A percentile compares a stretch with the other conserved stretches of the same genome.
phyloP scores from a whole-genome alignment of 805 yeast genomes.

The Saccharomycopsis schoenii region DNA sequence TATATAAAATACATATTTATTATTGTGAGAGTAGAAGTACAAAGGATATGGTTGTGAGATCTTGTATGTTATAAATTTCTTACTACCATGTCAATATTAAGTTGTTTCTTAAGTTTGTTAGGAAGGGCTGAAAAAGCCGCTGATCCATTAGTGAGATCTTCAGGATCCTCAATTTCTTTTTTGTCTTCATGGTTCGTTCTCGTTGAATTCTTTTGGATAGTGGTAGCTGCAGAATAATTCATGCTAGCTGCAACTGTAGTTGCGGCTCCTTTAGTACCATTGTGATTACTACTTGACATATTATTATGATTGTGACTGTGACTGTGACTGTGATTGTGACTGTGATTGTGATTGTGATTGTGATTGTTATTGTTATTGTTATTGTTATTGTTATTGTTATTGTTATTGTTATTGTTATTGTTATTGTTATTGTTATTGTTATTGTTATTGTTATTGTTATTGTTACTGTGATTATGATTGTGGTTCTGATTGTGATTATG shows the following conservation, averaged over 20 bases:
- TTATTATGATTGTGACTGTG: background rate
- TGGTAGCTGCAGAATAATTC: background rate
- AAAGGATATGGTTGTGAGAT: background rate
- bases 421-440: background rate
- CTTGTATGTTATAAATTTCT: background rate
- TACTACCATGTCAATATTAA: constrained; percentile 17
- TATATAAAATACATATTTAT: too few species aligned
- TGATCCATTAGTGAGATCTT: constrained; percentile 10
- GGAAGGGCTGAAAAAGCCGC: constrained; percentile 11
- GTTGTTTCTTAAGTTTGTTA: constrained; percentile 4
- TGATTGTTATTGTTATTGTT: background rate
- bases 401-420: background rate
- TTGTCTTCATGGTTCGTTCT: background rate
- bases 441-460: background rate
- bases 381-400: background rate
- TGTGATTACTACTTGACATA: background rate
- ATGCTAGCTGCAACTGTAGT: background rate
- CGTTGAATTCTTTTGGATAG: background rate
- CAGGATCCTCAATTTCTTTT: background rate
- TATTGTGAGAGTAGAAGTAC: too few species aligned
- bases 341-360: background rate
- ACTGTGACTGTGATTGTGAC: background rate
- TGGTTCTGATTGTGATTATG: background rate
- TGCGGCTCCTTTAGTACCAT: background rate
- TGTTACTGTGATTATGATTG: background rate